Conservation (phyloP, 352 stramenopile species). For the Phytophthora sp. region DNA sequence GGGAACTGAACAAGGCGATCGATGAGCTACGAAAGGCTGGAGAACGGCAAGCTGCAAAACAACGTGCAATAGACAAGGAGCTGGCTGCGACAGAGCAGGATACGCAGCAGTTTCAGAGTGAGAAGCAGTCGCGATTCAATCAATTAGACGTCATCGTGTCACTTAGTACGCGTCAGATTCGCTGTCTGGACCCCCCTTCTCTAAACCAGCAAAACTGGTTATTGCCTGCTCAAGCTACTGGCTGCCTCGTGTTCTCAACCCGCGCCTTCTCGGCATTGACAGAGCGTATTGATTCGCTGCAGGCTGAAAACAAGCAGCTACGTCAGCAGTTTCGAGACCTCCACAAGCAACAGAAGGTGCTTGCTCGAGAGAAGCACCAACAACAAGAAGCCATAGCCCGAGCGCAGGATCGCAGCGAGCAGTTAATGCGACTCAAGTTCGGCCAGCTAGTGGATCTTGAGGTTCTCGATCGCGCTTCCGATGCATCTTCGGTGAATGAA, state of each 20-base stretch:
- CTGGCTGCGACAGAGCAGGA: conserved; percentile 86
- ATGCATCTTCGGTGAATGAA: conserved; percentile 71
- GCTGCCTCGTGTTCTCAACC: conserved; percentile 79
- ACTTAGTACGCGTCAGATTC: conserved; percentile 77
- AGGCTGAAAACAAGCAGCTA: conserved; percentile 84
- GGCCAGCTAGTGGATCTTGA: conserved; percentile 85
- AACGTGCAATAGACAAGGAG: conserved; percentile 93
- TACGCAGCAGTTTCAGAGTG: conserved; percentile 92
- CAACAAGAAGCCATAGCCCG: conserved; percentile 72
- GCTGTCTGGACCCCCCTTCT: conserved; percentile 52
- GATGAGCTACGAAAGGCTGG: conserved; percentile 90
- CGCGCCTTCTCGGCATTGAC: conserved; percentile 63
- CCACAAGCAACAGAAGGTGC: conserved; percentile 85
- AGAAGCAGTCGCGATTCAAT: conserved; percentile 94
- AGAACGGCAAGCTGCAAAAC: conserved; percentile 85
- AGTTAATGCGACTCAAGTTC: conserved; percentile 87
- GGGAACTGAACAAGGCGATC: conserved; percentile 86
- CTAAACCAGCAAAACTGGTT: conserved; percentile 42
- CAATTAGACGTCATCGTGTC: conserved; percentile 85
- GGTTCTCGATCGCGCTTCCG: conserved; percentile 87
- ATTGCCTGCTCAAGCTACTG: conserved; percentile 55
- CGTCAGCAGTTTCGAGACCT: conserved; percentile 90
- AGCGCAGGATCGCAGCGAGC: conserved; percentile 71
- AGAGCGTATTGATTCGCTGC: conserved; percentile 80
- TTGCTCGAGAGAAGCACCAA: conserved; percentile 81